phyloP scores from a whole-genome alignment of 768 basidiomycete species.

The Mycena indigotica region DNA sequence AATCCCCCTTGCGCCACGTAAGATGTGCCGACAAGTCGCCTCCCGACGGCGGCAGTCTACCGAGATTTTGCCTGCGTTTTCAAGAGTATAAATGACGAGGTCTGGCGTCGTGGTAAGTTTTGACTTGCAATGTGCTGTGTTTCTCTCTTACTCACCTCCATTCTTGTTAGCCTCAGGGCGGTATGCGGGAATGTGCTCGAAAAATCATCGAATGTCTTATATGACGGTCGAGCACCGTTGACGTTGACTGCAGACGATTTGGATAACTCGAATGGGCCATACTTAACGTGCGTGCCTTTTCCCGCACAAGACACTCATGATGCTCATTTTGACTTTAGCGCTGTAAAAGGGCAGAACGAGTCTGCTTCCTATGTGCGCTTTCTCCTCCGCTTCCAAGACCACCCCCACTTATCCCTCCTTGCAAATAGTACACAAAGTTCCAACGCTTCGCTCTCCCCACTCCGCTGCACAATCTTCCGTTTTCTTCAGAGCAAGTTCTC shows the following conservation, averaged over 20 bases:
- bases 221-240: slow-evolving; percentile 54
- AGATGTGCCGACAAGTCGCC: too few species aligned
- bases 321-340: slow-evolving; percentile 33
- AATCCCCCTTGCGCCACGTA: too few species aligned
- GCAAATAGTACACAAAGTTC: slow-evolving; percentile 45
- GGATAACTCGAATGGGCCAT: slow-evolving; percentile 50
- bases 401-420: not conserved
- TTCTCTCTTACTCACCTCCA: too few species aligned
- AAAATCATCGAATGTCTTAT: slow-evolving; percentile 46
- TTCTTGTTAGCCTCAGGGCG: too few species aligned
- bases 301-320: not conserved
- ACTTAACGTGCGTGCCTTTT: slow-evolving; percentile 50
- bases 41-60: too few species aligned
- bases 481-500: slow-evolving; percentile 47
- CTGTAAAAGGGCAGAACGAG: slow-evolving; percentile 53
- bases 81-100: too few species aligned
- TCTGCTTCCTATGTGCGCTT: slow-evolving; percentile 51
- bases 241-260: slow-evolving; percentile 44
- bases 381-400: too few species aligned
- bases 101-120: too few species aligned
- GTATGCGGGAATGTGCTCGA: too few species aligned
- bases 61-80: too few species aligned
- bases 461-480: slow-evolving; percentile 44
- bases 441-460: slow-evolving; percentile 43
- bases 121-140: too few species aligned